Base-by-base conservation (phyloP, 257 asterid genomes). In the Parsonsia alboflavescens region DNA sequence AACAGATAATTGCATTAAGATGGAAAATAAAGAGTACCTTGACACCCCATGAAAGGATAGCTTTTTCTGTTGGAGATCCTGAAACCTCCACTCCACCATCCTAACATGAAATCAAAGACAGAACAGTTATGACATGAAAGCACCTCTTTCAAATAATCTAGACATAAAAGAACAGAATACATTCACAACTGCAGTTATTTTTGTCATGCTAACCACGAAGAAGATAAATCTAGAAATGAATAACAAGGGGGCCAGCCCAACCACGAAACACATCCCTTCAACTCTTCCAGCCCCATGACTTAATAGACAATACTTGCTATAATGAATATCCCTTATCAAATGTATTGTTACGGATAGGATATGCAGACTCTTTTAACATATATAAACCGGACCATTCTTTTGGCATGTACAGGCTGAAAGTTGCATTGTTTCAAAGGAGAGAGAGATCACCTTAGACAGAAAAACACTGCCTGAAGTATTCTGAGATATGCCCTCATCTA, bases 31-130 rank as follows among this genome's bases (percentile, higher is more conserved):
- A 42, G 36, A 71, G 58, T 83, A 94, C 99, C 93, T 92, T 86
- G 76, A 89, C 87, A 68, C 96, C 99, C 99, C 99, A 94, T 44
- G 87, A 85, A 80, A 94, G 99, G 76, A 94, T 84, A 68, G 98
- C 93, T 72, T 92, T 92, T 81, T 94, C 99, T 66, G 99, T 94
- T 75, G 99, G 99, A 77, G 99, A 89, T 73, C 99, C 99, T 61
- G 99, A 94, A 76, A 94, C 83, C 88, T 90, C 98, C 59, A 77
- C 42, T 69, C 74, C 82, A 28, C 97, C 98, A 63, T 90, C 96
- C 98, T 92, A 69, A 63, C 21, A 58, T 28, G 46, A 63, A 48
- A 11, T 3, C 72, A 59, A 56, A 74, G 67, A 67, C 10, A 52
- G 53, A 45, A 49, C 70, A 64, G 19, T 12, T 44, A 71, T 80